Evolutionary conservation across 2,329 filamentous ascomycete genomes (phyloP).

Genomic region (Cryoendolithus antarcticus): DNA sequence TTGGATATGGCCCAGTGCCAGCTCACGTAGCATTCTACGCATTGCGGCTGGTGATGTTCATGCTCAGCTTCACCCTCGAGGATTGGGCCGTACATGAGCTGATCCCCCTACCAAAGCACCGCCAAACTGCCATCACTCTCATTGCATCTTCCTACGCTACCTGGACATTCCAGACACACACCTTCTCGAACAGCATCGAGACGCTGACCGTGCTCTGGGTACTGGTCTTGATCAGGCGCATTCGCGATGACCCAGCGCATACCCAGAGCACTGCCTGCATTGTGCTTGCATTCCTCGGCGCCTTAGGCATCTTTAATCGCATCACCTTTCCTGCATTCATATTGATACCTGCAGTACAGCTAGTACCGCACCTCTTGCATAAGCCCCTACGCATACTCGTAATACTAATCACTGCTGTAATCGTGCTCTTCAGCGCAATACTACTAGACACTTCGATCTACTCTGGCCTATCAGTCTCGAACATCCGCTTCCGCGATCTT

Average conservation of each 20-base stretch:
- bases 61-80: conserved; percentile 88
- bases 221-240: conserved; percentile 78
- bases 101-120: conserved; percentile 59
- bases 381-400: conserved; percentile 43
- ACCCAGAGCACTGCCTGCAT: conserved; percentile 65
- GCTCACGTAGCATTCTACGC: conserved; percentile 86
- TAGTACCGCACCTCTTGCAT: conserved; percentile 74
- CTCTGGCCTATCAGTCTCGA: conserved; percentile 40
- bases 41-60: conserved; percentile 80
- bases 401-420: conserved; percentile 63
- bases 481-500: conserved; percentile 55
- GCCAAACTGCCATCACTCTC: conserved; percentile 64
- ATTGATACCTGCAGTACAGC: conserved; percentile 65
- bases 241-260: conserved; percentile 64
- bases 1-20: conserved; percentile 64
- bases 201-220: conserved; percentile 89
- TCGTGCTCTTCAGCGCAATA: conserved; percentile 53
- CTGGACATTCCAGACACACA: conserved; percentile 97
- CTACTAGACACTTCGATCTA: conserved; percentile 35
- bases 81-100: conserved; percentile 96
- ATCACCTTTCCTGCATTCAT: conserved; percentile 96
- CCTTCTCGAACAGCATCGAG: conserved; percentile 95
- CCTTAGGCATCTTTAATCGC: conserved; percentile 87
- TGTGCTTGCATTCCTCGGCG: conserved; percentile 65
- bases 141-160: conserved; percentile 96